Evolutionary conservation across 371 early-diverging fungal genomes (phyloP).

Genomic region (Amoeboaphelidium protococcarum): DNA sequence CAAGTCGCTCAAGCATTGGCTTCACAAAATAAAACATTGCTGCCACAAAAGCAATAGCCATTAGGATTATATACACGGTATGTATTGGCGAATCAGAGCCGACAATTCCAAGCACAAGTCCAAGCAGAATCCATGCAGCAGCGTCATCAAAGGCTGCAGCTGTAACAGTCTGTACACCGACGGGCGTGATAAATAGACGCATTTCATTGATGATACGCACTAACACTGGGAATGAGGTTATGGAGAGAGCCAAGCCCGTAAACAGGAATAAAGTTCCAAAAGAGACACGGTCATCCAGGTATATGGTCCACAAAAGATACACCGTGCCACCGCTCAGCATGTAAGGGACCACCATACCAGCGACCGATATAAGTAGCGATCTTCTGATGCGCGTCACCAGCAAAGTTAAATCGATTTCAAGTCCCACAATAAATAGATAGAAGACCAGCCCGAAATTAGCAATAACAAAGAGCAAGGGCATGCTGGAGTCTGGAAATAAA

Average conservation of each 20-base stretch:
- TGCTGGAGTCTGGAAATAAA: background rate
- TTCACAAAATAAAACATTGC: slow-evolving; percentile 28
- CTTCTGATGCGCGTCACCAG: background rate
- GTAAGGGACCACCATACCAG: slow-evolving; percentile 47
- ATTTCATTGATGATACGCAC: slow-evolving; percentile 72
- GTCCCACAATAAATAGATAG: slow-evolving; percentile 62
- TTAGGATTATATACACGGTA: slow-evolving; percentile 38
- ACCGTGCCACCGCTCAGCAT: slow-evolving; percentile 35
- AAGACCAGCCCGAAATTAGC: slow-evolving; percentile 69
- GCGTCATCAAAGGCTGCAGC: slow-evolving; percentile 69
- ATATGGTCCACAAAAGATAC: slow-evolving; percentile 27
- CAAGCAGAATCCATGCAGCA: slow-evolving; percentile 55
- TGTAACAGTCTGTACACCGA: slow-evolving; percentile 52
- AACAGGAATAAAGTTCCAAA: slow-evolving; percentile 48
- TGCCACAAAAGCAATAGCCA: slow-evolving; percentile 25
- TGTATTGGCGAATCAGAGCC: slow-evolving; percentile 24
- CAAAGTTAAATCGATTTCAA: background rate
- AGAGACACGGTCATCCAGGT: slow-evolving; percentile 18
- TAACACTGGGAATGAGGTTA: slow-evolving; percentile 77
- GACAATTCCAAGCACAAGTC: slow-evolving; percentile 44
- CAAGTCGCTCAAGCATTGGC: slow-evolving; percentile 20
- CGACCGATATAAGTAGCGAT: slow-evolving; percentile 23
- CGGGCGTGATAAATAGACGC: slow-evolving; percentile 44
- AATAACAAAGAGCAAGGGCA: background rate
- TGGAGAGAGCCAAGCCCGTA: slow-evolving; percentile 63